Evolutionary conservation across 805 yeast species (phyloP), one percentile per base, ranked within the genome.

Genomic region (Yarrowia sp.): DNA sequence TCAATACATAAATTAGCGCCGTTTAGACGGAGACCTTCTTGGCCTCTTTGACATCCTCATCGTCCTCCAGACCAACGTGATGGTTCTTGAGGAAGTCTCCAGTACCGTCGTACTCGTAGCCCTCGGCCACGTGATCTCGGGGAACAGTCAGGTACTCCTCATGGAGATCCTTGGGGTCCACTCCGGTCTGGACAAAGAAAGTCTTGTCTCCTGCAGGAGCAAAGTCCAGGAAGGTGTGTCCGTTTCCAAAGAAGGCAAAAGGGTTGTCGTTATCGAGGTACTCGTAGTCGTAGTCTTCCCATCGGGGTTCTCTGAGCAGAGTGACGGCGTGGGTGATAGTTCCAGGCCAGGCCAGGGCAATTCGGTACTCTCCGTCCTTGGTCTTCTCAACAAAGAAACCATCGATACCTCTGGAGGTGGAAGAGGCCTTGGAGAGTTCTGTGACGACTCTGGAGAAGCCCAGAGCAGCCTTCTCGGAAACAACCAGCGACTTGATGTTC

Each of bases 171-270:
- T 42, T 39, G 32, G 62, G 62, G 5, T 38, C 2, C 15, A 55
- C 62, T 1, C 48, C 48, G 32, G 45, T 42, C 38, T 39, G 62
- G 8, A 55, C 38, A 15, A 41, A 55, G 22, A 55, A 55, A 15
- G 62, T 55, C 62, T 55, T 55, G 39, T 55, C 62, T 15, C 62
- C 62, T 22, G 9, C 18, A n/a, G 45, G 48, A 5, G 62, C 62
- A 55, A 55, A 55, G 42, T 55, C 62, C 62, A 55, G 42, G 42
- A 55, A 55, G 38, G 69, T 67, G 50, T 67, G 39, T 13, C 69
- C 69, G 65, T 61, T 66, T 32, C 69, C 68, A 32, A 66, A 67
- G 55, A 65, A 67, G 17, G 51, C 53, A 38, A 51, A 67, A 11
- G 61, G 51, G 53, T 67, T 61, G 22, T 58, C 60, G 10, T 68